Evolutionary conservation across 1,284 basidiomycete genomes (phyloP), one percentile per base, ranked within the genome.

Genomic region (Moniliella sp.): DNA sequence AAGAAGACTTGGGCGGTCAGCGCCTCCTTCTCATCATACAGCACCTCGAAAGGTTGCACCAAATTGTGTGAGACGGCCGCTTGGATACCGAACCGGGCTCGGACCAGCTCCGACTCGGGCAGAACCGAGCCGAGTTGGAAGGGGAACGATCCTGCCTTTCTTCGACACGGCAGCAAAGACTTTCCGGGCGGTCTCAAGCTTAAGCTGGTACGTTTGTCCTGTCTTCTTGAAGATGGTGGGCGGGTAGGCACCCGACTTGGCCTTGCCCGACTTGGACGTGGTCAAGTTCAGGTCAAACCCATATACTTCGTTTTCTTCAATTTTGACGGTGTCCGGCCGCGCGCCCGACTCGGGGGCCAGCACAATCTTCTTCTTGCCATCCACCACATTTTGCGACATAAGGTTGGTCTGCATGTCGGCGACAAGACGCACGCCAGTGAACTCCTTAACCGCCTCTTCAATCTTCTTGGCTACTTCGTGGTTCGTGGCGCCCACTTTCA

Each of bases 51-150:
- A 25, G 79, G 78, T 62, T 80, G 81, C 39, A 88, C 71, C 14
- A 88, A 68, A 56, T 72, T 74, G 64, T 97, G 88, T 61, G 86
- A 76, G 28, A 83, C 80, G 38, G 86, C 86, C 66, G 97, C 88
- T 62, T 82, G 78, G 19, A 97, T 71, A 50, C 88, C 88, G 71
- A 97, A 76, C 34, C 84, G 75, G 14, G 83, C 78, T 35, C 80
- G 73, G 65, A 86, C 83, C 69, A 93, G 84, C 57, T 97, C 86
- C 40, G 93, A 88, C n/a, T n/a, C n/a, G n/a, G n/a, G n/a, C n/a
- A n/a, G n/a, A 39, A 97, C 69, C 34, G 71, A 70, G 44, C 88
- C 78, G 41, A 97, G 71, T 56, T 86, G 93, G 72, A 97, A 93
- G 27, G 88, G 88, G 75, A 97, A 97, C 4, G 81, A 71, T 15